Evolutionary conservation across 2,329 filamentous ascomycete species (phyloP).

Genomic region (Cryphonectria nitschkei): DNA sequence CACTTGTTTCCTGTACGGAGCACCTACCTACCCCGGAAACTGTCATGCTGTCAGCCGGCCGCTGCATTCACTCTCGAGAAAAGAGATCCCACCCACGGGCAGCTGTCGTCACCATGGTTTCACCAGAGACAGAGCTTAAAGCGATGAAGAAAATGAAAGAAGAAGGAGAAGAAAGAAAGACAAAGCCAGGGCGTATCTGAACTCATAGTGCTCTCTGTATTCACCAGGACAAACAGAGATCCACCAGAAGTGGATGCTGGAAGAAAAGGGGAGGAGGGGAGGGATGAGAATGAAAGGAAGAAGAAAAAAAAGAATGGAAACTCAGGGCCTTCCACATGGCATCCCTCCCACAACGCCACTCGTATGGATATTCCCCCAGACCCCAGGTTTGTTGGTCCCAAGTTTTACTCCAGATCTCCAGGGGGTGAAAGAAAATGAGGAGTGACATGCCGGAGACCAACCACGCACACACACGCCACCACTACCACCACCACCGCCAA

Average conservation of each 20-base stretch:
- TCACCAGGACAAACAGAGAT: background rate
- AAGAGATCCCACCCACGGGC: background rate
- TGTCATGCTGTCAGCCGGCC: background rate
- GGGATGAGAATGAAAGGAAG: background rate
- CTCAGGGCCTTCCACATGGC: background rate
- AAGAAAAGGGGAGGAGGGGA: too few species aligned
- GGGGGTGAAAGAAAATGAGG: background rate
- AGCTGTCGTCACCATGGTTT: background rate
- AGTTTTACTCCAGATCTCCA: background rate
- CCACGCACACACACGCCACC: constrained; percentile 1
- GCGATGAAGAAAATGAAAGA: background rate
- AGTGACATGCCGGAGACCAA: background rate
- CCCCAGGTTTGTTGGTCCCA: background rate
- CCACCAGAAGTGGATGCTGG: background rate
- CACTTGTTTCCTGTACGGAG: background rate
- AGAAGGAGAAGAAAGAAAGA: background rate
- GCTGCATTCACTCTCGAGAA: background rate
- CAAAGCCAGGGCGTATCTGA: background rate
- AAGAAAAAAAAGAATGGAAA: background rate
- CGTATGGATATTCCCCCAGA: background rate
- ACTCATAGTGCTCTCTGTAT: background rate
- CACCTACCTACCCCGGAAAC: background rate
- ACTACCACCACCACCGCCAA: background rate
- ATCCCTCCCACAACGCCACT: constrained; percentile 1
- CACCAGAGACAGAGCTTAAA: background rate